Evolutionary conservation across 2,329 filamentous ascomycete species (phyloP).

Genomic region (Lojkania enalia): DNA sequence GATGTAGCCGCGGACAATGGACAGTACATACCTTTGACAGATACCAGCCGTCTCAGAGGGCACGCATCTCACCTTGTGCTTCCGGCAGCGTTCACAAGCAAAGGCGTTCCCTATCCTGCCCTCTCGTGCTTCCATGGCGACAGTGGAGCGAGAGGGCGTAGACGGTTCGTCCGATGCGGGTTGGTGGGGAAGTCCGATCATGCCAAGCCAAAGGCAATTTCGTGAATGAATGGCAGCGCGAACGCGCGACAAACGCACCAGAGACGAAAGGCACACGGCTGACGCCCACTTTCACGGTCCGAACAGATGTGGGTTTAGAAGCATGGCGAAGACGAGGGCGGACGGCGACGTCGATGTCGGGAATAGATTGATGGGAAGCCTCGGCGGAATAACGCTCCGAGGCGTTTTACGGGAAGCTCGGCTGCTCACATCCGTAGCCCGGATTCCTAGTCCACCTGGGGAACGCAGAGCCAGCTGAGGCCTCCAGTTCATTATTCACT

Average conservation of each 20-base stretch:
- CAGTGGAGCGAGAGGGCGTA: conserved; percentile 28
- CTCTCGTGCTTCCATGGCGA: conserved; percentile 42
- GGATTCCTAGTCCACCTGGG: not conserved
- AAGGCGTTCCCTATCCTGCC: conserved; percentile 43
- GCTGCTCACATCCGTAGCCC: conserved; percentile 26
- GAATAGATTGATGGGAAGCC: conserved; percentile 25
- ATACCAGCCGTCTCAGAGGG: conserved; percentile 36
- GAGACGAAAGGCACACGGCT: conserved; percentile 1
- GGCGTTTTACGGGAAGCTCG: conserved; percentile 13
- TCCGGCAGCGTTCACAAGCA: conserved; percentile 42
- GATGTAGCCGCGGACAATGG: not conserved
- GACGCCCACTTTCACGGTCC: conserved; percentile 9
- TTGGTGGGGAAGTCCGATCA: conserved; percentile 44
- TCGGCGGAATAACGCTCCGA: conserved; percentile 36
- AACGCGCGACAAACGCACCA: conserved; percentile 2
- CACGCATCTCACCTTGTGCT: conserved; percentile 44
- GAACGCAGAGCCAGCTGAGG: not conserved
- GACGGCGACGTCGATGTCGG: conserved; percentile 17
- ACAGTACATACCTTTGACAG: conserved; percentile 38
- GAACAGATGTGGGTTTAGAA: not conserved
- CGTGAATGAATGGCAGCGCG: not conserved
- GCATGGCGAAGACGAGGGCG: conserved; percentile 9
- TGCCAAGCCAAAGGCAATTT: conserved; percentile 28
- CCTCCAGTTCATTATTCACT: conserved; percentile 7
- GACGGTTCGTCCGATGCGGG: conserved; percentile 30